Conservation (phyloP, 2,329 filamentous ascomycete genomes). For the Truncatella angustata region DNA sequence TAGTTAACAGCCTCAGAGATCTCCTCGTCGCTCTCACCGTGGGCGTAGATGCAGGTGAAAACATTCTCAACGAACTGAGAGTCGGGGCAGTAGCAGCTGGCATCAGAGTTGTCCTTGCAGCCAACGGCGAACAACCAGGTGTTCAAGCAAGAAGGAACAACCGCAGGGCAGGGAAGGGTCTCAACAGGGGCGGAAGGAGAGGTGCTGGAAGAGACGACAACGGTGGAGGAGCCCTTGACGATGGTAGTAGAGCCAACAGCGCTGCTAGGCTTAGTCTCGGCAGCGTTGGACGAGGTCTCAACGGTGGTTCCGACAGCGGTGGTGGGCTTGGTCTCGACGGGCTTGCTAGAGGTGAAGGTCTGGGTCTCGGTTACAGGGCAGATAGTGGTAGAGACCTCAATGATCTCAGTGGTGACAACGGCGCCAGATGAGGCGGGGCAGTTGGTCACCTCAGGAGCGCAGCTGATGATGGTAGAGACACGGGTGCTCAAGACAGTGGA, state of each 20-base stretch:
- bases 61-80: slow-evolving; percentile 73
- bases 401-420: slow-evolving; percentile 49
- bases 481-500: slow-evolving; percentile 51
- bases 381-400: slow-evolving; percentile 58
- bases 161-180: slow-evolving; percentile 59
- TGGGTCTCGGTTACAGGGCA: slow-evolving; percentile 59
- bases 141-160: slow-evolving; percentile 87
- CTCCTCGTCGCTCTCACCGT: slow-evolving; percentile 65
- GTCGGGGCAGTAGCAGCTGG: slow-evolving; percentile 83
- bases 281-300: slow-evolving; percentile 15
- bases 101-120: slow-evolving; percentile 83
- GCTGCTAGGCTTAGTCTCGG: slow-evolving; percentile 5
- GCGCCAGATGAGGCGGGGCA: slow-evolving; percentile 44
- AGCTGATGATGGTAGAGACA: slow-evolving; percentile 50
- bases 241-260: slow-evolving; percentile 25
- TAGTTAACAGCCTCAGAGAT: slow-evolving; percentile 72
- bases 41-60: slow-evolving; percentile 76
- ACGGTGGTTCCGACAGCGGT: slow-evolving; percentile 14
- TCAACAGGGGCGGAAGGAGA: slow-evolving; percentile 34
- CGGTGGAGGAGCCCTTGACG: slow-evolving; percentile 26
- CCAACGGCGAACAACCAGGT: slow-evolving; percentile 75
- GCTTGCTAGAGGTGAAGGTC: slow-evolving; percentile 28
- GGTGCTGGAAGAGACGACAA: slow-evolving; percentile 26
- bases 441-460: slow-evolving; percentile 49
- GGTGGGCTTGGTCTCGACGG: slow-evolving; percentile 6